A percentile compares a stretch with the other conserved stretches of the same genome.
Conservation (phyloP, 1,139 yeast species). For the Kodamaea plutei region DNA sequence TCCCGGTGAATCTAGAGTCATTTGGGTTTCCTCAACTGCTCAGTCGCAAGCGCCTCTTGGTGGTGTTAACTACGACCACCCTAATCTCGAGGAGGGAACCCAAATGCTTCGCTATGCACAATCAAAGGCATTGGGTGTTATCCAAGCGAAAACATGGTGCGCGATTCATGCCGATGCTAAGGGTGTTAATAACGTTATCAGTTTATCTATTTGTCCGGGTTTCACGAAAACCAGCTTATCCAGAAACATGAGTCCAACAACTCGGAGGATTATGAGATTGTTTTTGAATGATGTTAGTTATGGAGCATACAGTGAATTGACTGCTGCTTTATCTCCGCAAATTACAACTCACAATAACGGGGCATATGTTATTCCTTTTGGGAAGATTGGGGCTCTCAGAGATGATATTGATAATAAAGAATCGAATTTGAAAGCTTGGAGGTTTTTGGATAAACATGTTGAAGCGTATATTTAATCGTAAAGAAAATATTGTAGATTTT, state of each 20-base stretch:
- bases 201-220: constrained; percentile 48
- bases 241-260: constrained; percentile 18
- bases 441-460: constrained; percentile 6
- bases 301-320: constrained; percentile 21
- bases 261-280: neutral
- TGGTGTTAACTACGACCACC: constrained; percentile 40
- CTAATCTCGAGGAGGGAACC: constrained; percentile 16
- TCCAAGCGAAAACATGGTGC: constrained; percentile 41
- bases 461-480: neutral
- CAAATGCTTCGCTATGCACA: constrained; percentile 32
- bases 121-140: constrained; percentile 43
- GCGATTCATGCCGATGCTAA: constrained; percentile 23
- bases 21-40: constrained; percentile 45
- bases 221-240: constrained; percentile 35
- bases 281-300: constrained; percentile 4
- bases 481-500: too few relatives aligned
- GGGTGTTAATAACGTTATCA: constrained; percentile 19
- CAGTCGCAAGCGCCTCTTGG: constrained; percentile 34
- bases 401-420: constrained; percentile 4
- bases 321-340: constrained; percentile 19
- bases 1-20: constrained; percentile 26
- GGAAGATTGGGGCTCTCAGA: constrained; percentile 3
- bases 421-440: constrained; percentile 6
- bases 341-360: constrained; percentile 3
- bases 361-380: constrained; percentile 4